Evolutionary conservation across 2,329 filamentous ascomycete species (phyloP).

Genomic region (Colletotrichum caudatum): DNA sequence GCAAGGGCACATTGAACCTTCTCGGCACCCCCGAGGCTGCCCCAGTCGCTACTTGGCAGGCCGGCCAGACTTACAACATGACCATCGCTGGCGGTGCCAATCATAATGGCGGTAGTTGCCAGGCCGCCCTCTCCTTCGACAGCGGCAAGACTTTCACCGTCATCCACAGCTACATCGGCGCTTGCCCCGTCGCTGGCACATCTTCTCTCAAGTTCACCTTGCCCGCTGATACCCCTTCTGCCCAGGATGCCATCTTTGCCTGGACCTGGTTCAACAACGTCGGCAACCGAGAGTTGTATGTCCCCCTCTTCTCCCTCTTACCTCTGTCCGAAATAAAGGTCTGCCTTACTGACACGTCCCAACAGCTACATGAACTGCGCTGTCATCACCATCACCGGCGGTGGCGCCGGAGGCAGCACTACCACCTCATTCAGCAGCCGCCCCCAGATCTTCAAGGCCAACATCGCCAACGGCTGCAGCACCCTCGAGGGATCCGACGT

Average conservation of each 20-base stretch:
- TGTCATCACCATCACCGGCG: conserved; percentile 69
- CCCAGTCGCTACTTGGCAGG: conserved; percentile 70
- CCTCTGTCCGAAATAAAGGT: background rate
- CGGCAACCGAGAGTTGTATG: conserved; percentile 79
- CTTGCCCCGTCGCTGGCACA: conserved; percentile 60
- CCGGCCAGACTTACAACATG: conserved; percentile 73
- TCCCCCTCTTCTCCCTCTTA: background rate
- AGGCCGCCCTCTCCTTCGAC: conserved; percentile 81
- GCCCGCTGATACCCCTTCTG: conserved; percentile 69
- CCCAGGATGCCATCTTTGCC: conserved; percentile 72
- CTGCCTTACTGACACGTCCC: conserved; percentile 9
- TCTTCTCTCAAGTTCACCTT: conserved; percentile 74
- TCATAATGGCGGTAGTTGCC: conserved; percentile 81
- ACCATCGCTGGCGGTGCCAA: conserved; percentile 71
- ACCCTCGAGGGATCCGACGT: conserved; percentile 70
- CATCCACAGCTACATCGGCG: conserved; percentile 68
- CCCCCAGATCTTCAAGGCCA: conserved; percentile 79
- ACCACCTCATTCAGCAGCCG: conserved; percentile 62
- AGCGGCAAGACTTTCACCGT: conserved; percentile 77
- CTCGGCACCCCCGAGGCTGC: conserved; percentile 62
- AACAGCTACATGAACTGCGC: conserved; percentile 83
- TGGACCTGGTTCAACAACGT: conserved; percentile 85
- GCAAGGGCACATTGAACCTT: conserved; percentile 73
- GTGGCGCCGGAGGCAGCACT: conserved; percentile 50
- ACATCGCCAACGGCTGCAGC: conserved; percentile 70